These are phyloP conservation scores for Mycena capillaripes DNA, from an alignment of 768 basidiomycete genomes.

Conservation along the genomic window DNA sequence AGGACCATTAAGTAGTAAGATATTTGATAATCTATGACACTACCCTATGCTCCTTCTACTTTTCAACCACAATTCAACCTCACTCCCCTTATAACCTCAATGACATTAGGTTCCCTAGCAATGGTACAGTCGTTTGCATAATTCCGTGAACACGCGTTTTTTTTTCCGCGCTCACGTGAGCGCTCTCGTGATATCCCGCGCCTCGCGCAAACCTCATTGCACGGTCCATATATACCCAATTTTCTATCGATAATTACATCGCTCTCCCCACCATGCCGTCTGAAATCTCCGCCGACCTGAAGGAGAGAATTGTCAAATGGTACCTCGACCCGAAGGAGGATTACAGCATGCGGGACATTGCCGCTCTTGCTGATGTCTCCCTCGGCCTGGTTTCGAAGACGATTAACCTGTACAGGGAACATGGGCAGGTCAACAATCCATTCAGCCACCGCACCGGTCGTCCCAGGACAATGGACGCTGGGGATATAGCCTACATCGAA, in stretches of 20 bases:
- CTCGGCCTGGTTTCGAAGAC: constrained; percentile 32
- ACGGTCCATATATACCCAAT: too few species aligned
- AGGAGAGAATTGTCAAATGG: neutral
- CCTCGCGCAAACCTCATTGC: too few species aligned
- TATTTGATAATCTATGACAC: too few species aligned
- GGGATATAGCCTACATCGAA: constrained; percentile 31
- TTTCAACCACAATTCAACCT: too few species aligned
- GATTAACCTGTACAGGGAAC: constrained; percentile 23
- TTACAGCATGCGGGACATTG: neutral
- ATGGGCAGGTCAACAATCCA: constrained; percentile 28
- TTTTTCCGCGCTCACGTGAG: too few species aligned
- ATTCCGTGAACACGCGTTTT: too few species aligned
- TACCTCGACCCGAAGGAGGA: neutral
- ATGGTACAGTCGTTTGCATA: too few species aligned
- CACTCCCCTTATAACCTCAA: too few species aligned
- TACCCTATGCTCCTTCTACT: too few species aligned
- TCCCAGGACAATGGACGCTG: constrained; percentile 27
- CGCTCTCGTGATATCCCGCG: too few species aligned
- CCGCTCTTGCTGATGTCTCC: constrained; percentile 13
- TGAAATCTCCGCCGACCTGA: constrained; percentile 4
- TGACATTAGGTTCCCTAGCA: too few species aligned
- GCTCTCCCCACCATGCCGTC: neutral
- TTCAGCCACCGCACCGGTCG: constrained; percentile 33
- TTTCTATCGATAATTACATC: neutral
- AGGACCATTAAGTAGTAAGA: too few species aligned